Evolutionary conservation across 345 rosid species (phyloP).

Genomic region (Murraya koenigii): DNA sequence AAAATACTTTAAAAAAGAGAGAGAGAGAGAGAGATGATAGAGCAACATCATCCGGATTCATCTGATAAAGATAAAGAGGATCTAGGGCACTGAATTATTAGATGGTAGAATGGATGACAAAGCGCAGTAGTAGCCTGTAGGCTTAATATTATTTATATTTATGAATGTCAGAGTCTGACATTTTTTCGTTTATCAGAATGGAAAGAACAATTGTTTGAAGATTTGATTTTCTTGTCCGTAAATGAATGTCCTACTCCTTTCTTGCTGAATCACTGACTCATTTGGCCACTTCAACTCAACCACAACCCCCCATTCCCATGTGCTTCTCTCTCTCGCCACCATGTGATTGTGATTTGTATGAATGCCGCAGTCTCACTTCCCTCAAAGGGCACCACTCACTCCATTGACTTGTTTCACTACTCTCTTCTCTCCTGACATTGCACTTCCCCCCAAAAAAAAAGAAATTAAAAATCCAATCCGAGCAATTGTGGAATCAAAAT

Average conservation of each 20-base stretch:
- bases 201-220: no score
- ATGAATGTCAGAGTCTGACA: neutral
- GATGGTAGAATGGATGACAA: neutral
- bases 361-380: neutral
- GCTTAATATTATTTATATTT: no score
- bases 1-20: no score
- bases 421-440: neutral
- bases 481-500: neutral
- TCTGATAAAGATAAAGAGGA: neutral
- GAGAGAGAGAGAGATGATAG: neutral
- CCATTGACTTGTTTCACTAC: neutral
- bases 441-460: neutral
- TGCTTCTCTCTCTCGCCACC: no score
- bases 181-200: neutral
- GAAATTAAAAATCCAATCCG: neutral
- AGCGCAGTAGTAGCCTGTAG: no score
- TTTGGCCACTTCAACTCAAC: no score
- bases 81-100: neutral
- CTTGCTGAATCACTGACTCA: no score
- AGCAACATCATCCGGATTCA: neutral
- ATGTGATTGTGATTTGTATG: no score
- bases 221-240: no score
- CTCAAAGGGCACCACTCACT: neutral
- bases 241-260: no score
- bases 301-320: no score